phyloP scores from a whole-genome alignment of 768 basidiomycete genomes.

The Nidularia sp. region DNA sequence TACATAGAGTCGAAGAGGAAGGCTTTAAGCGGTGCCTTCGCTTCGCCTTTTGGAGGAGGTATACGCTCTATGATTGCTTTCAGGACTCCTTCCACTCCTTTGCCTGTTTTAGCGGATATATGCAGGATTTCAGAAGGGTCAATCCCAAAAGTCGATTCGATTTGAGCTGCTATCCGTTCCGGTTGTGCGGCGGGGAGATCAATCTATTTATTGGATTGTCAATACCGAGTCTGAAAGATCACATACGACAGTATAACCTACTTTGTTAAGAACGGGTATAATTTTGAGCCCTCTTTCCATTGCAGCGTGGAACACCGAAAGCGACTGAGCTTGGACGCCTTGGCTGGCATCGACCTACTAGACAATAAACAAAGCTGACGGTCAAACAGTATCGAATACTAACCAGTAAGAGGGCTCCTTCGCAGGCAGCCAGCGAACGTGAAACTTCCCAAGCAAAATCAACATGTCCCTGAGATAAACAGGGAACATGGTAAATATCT shows the following conservation, averaged over 20 bases:
- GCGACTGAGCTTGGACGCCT: slow-evolving; percentile 96
- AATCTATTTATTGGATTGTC: slow-evolving; percentile 46
- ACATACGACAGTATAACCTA: slow-evolving; percentile 14
- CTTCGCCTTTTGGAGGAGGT: slow-evolving; percentile 67
- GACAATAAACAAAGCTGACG: slow-evolving; percentile 14
- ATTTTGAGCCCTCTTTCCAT: slow-evolving; percentile 76
- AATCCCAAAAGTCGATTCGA: slow-evolving; percentile 79
- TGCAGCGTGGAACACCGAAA: slow-evolving; percentile 91
- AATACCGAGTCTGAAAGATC: slow-evolving; percentile 2
- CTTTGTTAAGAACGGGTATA: slow-evolving; percentile 93
- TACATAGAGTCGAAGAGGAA: slow-evolving; percentile 93
- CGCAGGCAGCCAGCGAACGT: slow-evolving; percentile 86
- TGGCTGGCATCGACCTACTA: slow-evolving; percentile 90
- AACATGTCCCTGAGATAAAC: slow-evolving; percentile 72
- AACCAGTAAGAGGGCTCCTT: slow-evolving; percentile 77
- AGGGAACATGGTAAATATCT: not conserved
- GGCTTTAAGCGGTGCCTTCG: slow-evolving; percentile 63
- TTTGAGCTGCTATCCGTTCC: slow-evolving; percentile 73
- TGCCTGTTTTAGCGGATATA: slow-evolving; percentile 92
- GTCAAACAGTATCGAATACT: slow-evolving; percentile 5
- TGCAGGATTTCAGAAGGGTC: slow-evolving; percentile 68
- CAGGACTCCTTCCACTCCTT: slow-evolving; percentile 75
- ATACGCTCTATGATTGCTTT: slow-evolving; percentile 79
- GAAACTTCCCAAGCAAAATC: slow-evolving; percentile 98
- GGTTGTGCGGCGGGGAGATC: slow-evolving; percentile 90